These are phyloP conservation scores for Suillus bovinus DNA, from an alignment of 768 basidiomycete genomes.

Conservation along the genomic window DNA sequence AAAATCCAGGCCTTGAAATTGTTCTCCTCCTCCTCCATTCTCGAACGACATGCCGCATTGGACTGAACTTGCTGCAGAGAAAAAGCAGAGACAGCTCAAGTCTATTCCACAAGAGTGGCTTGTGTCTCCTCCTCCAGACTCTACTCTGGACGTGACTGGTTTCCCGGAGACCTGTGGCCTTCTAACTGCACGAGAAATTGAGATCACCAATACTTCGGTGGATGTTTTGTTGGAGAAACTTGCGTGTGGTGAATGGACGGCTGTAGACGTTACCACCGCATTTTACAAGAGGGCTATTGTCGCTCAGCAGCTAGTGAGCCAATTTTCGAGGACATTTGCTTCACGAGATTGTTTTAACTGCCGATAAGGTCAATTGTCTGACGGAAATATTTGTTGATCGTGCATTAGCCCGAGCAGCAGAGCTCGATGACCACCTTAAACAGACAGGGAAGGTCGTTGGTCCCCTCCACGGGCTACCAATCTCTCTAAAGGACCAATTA, in stretches of 20 bases:
- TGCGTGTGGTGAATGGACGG: constrained; percentile 53
- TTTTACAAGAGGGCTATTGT: constrained; percentile 78
- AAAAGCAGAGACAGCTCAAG: constrained; percentile 51
- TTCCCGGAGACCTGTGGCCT: constrained; percentile 59
- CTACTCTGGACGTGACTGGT: constrained; percentile 50
- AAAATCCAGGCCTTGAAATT: not conserved
- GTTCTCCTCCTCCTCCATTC: not conserved
- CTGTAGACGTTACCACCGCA: constrained; percentile 70
- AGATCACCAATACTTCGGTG: constrained; percentile 54
- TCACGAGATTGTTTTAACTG: constrained; percentile 2
- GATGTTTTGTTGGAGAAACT: constrained; percentile 53
- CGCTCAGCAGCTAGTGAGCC: constrained; percentile 72
- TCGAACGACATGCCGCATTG: constrained; percentile 34
- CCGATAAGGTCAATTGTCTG: constrained; percentile 67
- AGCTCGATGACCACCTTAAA: constrained; percentile 63
- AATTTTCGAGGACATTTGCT: not conserved
- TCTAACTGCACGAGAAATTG: constrained; percentile 55
- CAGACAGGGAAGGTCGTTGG: constrained; percentile 67
- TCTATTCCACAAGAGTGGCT: constrained; percentile 69
- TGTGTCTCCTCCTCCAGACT: constrained; percentile 44
- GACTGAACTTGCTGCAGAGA: constrained; percentile 55
- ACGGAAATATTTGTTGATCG: constrained; percentile 80
- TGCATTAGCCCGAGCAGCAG: constrained; percentile 61
- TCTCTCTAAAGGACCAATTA: constrained; percentile 77
- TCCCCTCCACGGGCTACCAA: constrained; percentile 72